Evolutionary conservation across 179 eudicot genomes (phyloP).

Genomic region (Silene vulgaris): DNA sequence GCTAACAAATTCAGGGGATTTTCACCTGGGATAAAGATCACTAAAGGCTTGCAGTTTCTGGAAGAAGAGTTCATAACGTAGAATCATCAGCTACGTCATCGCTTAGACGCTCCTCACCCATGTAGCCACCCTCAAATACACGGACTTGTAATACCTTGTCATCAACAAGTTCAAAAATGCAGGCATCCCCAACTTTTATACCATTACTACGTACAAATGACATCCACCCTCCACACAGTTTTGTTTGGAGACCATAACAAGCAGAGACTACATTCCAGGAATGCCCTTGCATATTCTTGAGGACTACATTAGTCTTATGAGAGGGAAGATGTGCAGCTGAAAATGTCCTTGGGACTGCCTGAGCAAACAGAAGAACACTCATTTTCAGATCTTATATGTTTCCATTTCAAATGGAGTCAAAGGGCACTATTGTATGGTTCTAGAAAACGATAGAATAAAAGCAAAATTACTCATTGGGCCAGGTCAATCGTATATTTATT

Average conservation of each 20-base stretch:
- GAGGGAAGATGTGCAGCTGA: slow-evolving; percentile 61
- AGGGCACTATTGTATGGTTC: not conserved
- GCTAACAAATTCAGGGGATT: not conserved
- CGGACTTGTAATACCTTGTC: slow-evolving; percentile 67
- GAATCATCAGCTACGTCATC: slow-evolving; percentile 29
- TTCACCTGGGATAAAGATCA: not conserved
- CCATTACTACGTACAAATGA: slow-evolving; percentile 67
- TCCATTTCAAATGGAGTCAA: not conserved
- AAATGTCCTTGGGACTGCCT: slow-evolving; percentile 68
- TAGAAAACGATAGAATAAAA: too few species aligned
- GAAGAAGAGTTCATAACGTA: not conserved
- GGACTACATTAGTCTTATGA: slow-evolving; percentile 51
- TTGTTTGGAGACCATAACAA: slow-evolving; percentile 42
- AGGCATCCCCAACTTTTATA: slow-evolving; percentile 65
- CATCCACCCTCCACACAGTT: slow-evolving; percentile 84
- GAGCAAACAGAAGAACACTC: slow-evolving; percentile 20
- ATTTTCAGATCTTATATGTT: not conserved
- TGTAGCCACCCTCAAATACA: slow-evolving; percentile 40
- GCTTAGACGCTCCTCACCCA: slow-evolving; percentile 31
- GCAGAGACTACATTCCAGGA: slow-evolving; percentile 61
- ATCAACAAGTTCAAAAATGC: slow-evolving; percentile 84
- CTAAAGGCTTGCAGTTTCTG: not conserved
- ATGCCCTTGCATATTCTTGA: slow-evolving; percentile 60
- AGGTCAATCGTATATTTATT: too few species aligned
- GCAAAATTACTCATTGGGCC: too few species aligned